Evolutionary conservation across 73 alveolate species (phyloP).

Genomic region (Stentor coeruleus): DNA sequence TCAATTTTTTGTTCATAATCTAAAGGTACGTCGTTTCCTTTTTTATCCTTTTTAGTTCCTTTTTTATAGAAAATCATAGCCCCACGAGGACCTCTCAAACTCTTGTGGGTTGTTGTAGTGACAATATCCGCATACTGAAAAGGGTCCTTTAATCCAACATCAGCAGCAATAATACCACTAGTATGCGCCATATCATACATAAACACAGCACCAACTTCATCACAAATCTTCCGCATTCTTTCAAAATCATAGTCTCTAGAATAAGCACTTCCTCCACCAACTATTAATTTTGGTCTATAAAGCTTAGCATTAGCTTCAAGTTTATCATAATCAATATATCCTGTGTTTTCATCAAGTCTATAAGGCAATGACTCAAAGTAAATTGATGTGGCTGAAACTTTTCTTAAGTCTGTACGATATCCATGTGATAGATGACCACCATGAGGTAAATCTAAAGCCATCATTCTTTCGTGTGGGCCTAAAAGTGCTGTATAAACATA

Average conservation of each 20-base stretch:
- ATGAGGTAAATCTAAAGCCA: constrained; percentile 87
- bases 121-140: constrained; percentile 93
- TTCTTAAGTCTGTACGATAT: constrained; percentile 48
- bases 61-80: constrained; percentile 84
- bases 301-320: constrained; percentile 77
- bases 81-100: constrained; percentile 94
- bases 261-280: constrained; percentile 86
- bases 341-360: constrained; percentile 75
- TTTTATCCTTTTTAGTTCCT: constrained; percentile 35
- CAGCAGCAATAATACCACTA: constrained; percentile 73
- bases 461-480: constrained; percentile 81
- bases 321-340: constrained; percentile 85
- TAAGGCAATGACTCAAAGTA: constrained; percentile 87
- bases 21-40: constrained; percentile 48
- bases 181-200: constrained; percentile 96
- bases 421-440: constrained; percentile 89
- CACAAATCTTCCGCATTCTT: constrained; percentile 63
- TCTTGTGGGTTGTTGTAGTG: constrained; percentile 95
- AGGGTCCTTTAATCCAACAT: constrained; percentile 69
- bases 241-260: constrained; percentile 74
- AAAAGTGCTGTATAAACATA: constrained; percentile 88
- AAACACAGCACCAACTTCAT: constrained; percentile 77
- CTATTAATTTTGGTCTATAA: constrained; percentile 86
- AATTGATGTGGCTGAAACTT: constrained; percentile 77
- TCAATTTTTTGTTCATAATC: constrained; percentile 42